Base-by-base conservation (phyloP, 768 basidiomycete genomes). In the Basidioascus undulatus region DNA sequence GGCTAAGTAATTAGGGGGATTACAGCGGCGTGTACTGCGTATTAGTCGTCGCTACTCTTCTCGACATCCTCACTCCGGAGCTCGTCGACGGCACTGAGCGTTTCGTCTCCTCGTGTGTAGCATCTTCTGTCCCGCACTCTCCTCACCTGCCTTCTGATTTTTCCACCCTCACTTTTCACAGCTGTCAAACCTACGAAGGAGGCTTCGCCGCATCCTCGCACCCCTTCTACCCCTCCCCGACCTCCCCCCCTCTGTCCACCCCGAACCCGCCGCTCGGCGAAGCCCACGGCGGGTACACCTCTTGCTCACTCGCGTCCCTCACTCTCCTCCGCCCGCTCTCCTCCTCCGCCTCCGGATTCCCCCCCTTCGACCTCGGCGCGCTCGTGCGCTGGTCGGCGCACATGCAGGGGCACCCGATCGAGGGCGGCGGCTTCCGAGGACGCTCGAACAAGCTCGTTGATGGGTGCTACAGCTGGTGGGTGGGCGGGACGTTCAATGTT, bases 401-500 rank as follows among this genome's bases (percentile, higher is more conserved):
- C 33, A 76, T 92, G 74, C 89, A 96, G 54, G 86, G 83, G 0
- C 58, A 61, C 2, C 73, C 73, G 32, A 65, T 68, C 10, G 89
- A 96, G 53, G 64, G 84, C 8, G 89, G 86, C 3, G 92, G 92
- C 2, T 96, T 98, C 60, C 68, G 67, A 41, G 92, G 92, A 0
- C 64, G 92, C 40, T 82, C 83, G 48, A 98, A 96, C 56, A 98
- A 98, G 57, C 68, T 98, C n/a, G 89, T 98, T 0, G 92, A 98
- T 51, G 92, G 89, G 4, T 98, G 92, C 58, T 98, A 98, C 58
- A 75, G 78, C n/a, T 98, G 92, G 92, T 98, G 89, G 92, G 80
- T 83, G 19, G 92, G 82, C 2, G 87, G 87, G 0, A 67, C 76
- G 13, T 81, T 92, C 53, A 65, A 69, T 0, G 60, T 94, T 7